Conservation (phyloP, 2,329 filamentous ascomycete species). For the Penicillium sp. region DNA sequence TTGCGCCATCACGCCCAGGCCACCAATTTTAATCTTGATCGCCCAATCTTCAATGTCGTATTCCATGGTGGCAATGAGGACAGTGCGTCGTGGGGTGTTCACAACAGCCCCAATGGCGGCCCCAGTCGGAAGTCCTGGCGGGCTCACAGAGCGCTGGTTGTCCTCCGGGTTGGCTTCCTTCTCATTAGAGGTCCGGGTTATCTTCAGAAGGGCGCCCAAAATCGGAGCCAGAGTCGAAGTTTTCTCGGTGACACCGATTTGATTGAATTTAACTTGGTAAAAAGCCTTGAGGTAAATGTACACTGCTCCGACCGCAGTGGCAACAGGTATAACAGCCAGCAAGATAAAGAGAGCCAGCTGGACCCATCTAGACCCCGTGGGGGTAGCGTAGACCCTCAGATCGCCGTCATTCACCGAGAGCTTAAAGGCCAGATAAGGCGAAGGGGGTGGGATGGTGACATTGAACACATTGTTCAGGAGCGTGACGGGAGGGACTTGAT, state of each 20-base stretch:
- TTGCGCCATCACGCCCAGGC: conserved; percentile 62
- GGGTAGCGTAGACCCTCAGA: conserved; percentile 40
- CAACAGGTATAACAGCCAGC: conserved; percentile 46
- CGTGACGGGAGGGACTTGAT: conserved; percentile 53
- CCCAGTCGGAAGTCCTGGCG: conserved; percentile 24
- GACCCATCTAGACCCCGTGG: conserved; percentile 42
- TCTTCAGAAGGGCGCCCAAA: conserved; percentile 1
- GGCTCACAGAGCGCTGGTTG: conserved; percentile 20
- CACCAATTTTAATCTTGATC: conserved; percentile 64
- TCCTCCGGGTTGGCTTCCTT: not conserved
- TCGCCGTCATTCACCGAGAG: conserved; percentile 49
- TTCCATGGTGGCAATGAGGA: conserved; percentile 62
- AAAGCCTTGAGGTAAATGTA: conserved; percentile 54
- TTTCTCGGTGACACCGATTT: conserved; percentile 48
- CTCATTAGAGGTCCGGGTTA: not conserved
- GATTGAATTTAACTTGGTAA: conserved; percentile 57
- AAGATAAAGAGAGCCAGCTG: conserved; percentile 50
- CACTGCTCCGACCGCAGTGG: conserved; percentile 44
- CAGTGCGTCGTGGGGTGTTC: conserved; percentile 40
- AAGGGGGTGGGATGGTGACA: conserved; percentile 46
- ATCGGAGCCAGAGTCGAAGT: conserved; percentile 35
- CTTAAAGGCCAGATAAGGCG: conserved; percentile 49
- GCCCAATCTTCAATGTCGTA: conserved; percentile 63
- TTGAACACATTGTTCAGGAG: conserved; percentile 50
- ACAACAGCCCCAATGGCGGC: conserved; percentile 23